These are phyloP conservation scores for Blastobotrys mokoenaii DNA, from an alignment of 805 yeast genomes.

Conservation along the genomic window DNA sequence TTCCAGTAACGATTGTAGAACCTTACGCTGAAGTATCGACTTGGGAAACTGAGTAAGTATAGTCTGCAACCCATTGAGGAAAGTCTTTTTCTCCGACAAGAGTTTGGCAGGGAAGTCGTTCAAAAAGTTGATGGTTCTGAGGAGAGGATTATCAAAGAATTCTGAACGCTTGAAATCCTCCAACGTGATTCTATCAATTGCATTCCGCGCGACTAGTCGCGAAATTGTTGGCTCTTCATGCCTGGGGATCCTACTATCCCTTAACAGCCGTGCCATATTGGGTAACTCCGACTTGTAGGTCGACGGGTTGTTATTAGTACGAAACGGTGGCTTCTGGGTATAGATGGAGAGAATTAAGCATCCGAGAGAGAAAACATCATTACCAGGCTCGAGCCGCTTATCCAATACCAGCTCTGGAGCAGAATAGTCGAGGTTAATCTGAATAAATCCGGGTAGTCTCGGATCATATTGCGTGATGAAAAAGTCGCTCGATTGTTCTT, in stretches of 20 bases:
- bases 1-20: constrained; percentile 60
- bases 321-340: constrained; percentile 38
- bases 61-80: constrained; percentile 54
- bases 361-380: constrained; percentile 83
- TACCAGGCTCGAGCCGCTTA: constrained; percentile 50
- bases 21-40: constrained; percentile 52
- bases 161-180: constrained; percentile 62
- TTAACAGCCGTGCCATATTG: constrained; percentile 28
- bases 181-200: constrained; percentile 50
- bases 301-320: constrained; percentile 44
- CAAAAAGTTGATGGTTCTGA: constrained; percentile 69
- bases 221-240: constrained; percentile 43
- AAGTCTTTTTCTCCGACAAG: constrained; percentile 55
- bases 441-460: constrained; percentile 64
- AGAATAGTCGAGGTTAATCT: constrained; percentile 59
- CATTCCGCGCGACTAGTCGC: constrained; percentile 46
- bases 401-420: constrained; percentile 82
- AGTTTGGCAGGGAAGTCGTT: constrained; percentile 78
- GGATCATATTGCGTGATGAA: constrained; percentile 67
- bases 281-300: constrained; percentile 39
- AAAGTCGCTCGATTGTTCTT: constrained; percentile 48
- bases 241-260: constrained; percentile 51
- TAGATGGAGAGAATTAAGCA: constrained; percentile 65
- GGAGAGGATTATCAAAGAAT: constrained; percentile 74
- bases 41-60: constrained; percentile 53